Conservation (phyloP, 805 yeast species). For the Saccharomycopsis lassenensis region DNA sequence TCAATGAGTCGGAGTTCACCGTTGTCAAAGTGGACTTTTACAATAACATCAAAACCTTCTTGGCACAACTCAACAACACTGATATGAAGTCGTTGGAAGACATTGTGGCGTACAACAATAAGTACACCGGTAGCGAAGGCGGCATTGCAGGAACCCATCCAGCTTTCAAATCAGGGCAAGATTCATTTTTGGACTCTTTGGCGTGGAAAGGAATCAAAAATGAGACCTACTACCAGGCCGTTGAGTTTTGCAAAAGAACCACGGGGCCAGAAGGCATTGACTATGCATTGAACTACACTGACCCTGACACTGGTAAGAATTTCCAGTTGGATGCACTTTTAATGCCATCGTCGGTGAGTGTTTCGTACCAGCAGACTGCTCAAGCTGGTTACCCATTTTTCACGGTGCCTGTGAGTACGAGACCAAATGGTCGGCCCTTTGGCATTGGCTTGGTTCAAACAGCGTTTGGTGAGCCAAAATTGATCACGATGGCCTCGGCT, state of each 20-base stretch:
- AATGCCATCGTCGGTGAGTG: constrained; percentile 21
- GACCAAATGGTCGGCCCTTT: constrained; percentile 22
- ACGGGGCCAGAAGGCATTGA: constrained; percentile 25
- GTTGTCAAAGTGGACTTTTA: constrained; percentile 25
- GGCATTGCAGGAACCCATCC: constrained; percentile 20
- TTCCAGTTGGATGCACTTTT: constrained; percentile 22
- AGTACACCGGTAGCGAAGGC: constrained; percentile 23
- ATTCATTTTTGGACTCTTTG: constrained; percentile 22
- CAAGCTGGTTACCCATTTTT: constrained; percentile 25
- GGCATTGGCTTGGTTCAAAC: constrained; percentile 24
- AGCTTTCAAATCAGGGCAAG: constrained; percentile 25
- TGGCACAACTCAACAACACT: constrained; percentile 22
- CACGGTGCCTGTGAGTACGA: constrained; percentile 22
- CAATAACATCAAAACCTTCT: constrained; percentile 21
- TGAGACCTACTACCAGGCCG: constrained; percentile 24
- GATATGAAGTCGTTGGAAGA: constrained; percentile 22
- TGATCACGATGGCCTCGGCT: constrained; percentile 24
- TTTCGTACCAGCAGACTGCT: constrained; percentile 24
- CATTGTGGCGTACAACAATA: constrained; percentile 22
- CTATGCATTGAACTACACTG: constrained; percentile 24
- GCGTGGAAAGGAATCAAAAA: constrained; percentile 23
- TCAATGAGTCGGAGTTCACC: constrained; percentile 24
- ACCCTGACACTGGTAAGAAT: constrained; percentile 21
- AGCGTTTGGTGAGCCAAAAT: constrained; percentile 23
- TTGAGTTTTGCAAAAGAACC: constrained; percentile 23